Evolutionary conservation across 2,329 filamentous ascomycete species (phyloP).

Genomic region (Calonectria ilicicola): DNA sequence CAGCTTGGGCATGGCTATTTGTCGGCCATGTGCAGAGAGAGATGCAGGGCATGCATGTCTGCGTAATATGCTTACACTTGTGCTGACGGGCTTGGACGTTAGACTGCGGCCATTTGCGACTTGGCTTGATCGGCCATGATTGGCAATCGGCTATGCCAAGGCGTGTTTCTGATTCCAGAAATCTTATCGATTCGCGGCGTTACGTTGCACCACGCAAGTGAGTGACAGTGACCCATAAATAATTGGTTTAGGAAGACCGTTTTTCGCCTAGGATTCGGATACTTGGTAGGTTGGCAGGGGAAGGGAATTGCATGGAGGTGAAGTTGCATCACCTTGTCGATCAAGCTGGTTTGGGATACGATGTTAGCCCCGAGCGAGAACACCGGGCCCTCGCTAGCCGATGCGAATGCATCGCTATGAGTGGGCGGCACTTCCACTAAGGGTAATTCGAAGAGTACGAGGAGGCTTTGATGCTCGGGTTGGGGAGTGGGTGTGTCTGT

Average conservation of each 20-base stretch:
- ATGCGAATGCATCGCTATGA: background rate
- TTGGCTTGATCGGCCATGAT: background rate
- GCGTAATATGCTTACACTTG: background rate
- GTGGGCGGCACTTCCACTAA: background rate
- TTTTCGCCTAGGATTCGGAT: background rate
- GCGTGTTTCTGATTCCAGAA: background rate
- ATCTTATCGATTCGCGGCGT: background rate
- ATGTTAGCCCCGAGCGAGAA: background rate
- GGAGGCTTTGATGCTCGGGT: background rate
- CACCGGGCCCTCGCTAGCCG: background rate
- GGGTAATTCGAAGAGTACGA: background rate
- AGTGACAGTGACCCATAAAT: background rate
- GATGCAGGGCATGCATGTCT: slow-evolving; percentile 1
- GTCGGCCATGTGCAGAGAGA: background rate
- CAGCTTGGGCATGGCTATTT: background rate
- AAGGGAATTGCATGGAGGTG: background rate
- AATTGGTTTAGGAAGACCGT: background rate
- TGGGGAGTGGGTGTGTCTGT: background rate
- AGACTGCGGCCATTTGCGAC: background rate
- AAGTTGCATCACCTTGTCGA: slow-evolving; percentile 4
- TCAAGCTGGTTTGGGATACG: slow-evolving; percentile 6
- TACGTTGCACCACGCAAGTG: background rate
- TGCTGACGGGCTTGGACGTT: background rate
- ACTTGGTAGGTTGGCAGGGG: slow-evolving; percentile 1
- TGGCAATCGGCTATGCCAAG: slow-evolving; percentile 9